Evolutionary conservation across 192 early-diverging fungal genomes (phyloP).

Genomic region (Coemansia sp.): DNA sequence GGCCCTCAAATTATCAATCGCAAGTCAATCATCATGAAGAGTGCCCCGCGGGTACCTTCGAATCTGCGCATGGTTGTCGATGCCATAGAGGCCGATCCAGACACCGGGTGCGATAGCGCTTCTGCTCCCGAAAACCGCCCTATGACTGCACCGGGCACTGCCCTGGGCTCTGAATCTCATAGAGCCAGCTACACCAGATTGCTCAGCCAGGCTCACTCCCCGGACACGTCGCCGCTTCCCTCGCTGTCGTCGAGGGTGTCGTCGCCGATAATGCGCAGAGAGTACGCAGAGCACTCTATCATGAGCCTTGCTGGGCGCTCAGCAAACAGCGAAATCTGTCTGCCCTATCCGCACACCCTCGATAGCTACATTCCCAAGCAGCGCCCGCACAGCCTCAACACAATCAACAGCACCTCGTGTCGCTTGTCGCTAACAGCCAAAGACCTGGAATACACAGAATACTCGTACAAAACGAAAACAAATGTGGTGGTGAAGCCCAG

Average conservation of each 20-base stretch:
- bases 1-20: background rate
- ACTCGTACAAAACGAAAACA: slow-evolving; percentile 35
- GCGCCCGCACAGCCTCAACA: slow-evolving; percentile 28
- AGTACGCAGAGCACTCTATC: slow-evolving; percentile 23
- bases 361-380: slow-evolving; percentile 30
- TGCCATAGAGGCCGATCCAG: too few species aligned
- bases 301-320: slow-evolving; percentile 10
- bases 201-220: background rate
- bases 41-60: slow-evolving; percentile 38
- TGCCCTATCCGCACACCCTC: slow-evolving; percentile 36
- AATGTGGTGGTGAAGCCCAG: slow-evolving; percentile 35
- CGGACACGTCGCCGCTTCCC: slow-evolving; percentile 4
- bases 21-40: slow-evolving; percentile 15
- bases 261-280: slow-evolving; percentile 18
- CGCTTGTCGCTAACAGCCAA: slow-evolving; percentile 40
- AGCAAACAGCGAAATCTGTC: slow-evolving; percentile 8
- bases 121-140: too few species aligned
- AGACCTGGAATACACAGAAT: slow-evolving; percentile 36
- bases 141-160: too few species aligned
- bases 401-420: slow-evolving; percentile 16
- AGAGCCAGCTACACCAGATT: background rate
- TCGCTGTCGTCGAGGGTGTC: background rate
- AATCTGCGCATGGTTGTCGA: slow-evolving; percentile 31
- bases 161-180: too few species aligned
- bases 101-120: too few species aligned